Evolutionary conservation across 345 rosid genomes (phyloP), one percentile per base, ranked within the genome.

Genomic region (Syzygium grande): DNA sequence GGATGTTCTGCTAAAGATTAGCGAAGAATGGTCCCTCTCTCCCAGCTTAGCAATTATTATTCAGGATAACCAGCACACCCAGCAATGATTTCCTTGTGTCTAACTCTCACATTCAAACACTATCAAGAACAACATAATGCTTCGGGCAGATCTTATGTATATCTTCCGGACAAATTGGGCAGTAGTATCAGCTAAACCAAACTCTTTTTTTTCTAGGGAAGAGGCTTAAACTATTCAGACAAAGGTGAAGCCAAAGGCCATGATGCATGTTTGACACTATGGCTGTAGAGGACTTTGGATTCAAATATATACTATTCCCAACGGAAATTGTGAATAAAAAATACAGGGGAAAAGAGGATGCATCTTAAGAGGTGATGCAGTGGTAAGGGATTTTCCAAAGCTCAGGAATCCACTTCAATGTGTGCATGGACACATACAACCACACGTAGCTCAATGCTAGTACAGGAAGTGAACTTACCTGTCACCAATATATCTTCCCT

Each of bases 401-500:
- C 83, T 73, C 83, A 73, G 83, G 8, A 73, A 38, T 19, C 49
- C 83, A 34, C 80, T 68, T 68, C 13, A 2, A 73, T 73, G 25
- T 3, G 43, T 38, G 83, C 41, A 22, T 10, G 49, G 49, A 73
- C 49, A 73, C 83, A 73, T 21, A 38, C 12, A 19, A 73, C 49
- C 83, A 73, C 83, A 73, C 21, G 49, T 38, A 38, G 27, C 83
- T 19, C 83, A 38, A 73, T 38, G 83, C 83, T 5, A 38, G 83
- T 38, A 38, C 49, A 73, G 83, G 7, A 73, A 73, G 49, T 19
- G 49, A 38, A 73, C 43, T 77, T 90, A 94, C 99, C 94, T 92
- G 87, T 97, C 98, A 84, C 98, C 97, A 9, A 97, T 93, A 90
- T 90, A 97, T 90, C 93, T 95, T 84, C 93, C 99, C 73, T 95